phyloP scores from a whole-genome alignment of 257 asterid species.

The Solanum habrochaites region DNA sequence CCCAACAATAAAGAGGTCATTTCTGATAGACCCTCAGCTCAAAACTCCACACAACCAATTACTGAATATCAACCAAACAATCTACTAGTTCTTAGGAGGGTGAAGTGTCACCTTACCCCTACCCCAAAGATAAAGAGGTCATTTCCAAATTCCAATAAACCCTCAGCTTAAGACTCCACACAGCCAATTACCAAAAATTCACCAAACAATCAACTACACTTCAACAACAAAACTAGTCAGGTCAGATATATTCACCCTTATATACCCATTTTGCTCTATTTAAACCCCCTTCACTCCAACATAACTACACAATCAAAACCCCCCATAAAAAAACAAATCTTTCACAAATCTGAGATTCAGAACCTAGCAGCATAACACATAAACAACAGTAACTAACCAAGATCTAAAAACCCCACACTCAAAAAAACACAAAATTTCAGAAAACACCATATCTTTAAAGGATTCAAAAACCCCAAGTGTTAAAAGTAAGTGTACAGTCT shows the following conservation, averaged over 20 bases:
- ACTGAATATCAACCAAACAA: neutral
- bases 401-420: neutral
- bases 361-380: neutral
- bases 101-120: neutral
- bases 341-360: conserved; percentile 3
- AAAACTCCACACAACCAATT: neutral
- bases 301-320: neutral
- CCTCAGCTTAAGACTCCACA: neutral
- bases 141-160: neutral
- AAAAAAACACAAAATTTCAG: neutral
- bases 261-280: neutral
- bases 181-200: neutral
- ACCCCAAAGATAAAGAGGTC: neutral
- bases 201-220: neutral
- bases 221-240: neutral
- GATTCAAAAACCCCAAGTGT: neutral
- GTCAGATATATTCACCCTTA: neutral
- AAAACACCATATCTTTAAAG: neutral
- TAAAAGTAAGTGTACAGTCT: neutral
- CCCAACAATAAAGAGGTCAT: neutral
- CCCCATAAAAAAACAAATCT: neutral
- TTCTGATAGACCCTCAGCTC: neutral
- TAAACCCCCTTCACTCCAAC: neutral
- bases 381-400: neutral
- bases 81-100: neutral